A percentile compares a stretch with the other conserved stretches of the same genome.
These are phyloP conservation scores for Taiwanofungus camphoratus DNA, from an alignment of 1,284 basidiomycete species.

Conservation along the genomic window DNA sequence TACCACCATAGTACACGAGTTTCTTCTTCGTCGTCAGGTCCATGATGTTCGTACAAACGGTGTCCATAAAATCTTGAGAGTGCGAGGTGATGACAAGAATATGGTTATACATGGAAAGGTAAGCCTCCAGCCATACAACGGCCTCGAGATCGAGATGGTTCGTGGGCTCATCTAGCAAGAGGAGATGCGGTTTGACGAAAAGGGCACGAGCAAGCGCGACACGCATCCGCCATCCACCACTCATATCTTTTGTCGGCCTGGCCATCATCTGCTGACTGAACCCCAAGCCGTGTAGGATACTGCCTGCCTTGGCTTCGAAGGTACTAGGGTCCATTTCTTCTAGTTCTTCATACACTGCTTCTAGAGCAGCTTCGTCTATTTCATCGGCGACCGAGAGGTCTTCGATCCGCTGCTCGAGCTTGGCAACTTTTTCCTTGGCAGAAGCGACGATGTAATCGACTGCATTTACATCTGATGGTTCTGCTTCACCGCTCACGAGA, in stretches of 20 bases:
- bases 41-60: slow-evolving; percentile 96
- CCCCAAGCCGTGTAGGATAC: slow-evolving; percentile 95
- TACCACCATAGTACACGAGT: slow-evolving; percentile 91
- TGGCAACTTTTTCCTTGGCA: slow-evolving; percentile 93
- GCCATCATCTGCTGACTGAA: slow-evolving; percentile 92
- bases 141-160: slow-evolving; percentile 95
- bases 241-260: slow-evolving; percentile 97
- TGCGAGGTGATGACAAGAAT: slow-evolving; percentile 96
- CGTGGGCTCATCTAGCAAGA: slow-evolving; percentile 85
- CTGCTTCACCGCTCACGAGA: slow-evolving; percentile 92
- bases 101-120: slow-evolving; percentile 96
- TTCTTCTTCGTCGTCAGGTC: slow-evolving; percentile 90
- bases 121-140: slow-evolving; percentile 98
- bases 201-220: slow-evolving; percentile 94
- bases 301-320: slow-evolving; percentile 94
- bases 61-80: slow-evolving; percentile 99
- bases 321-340: slow-evolving; percentile 95
- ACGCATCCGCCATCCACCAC: slow-evolving; percentile 98
- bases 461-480: slow-evolving; percentile 94
- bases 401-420: slow-evolving; percentile 92
- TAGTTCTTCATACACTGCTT: slow-evolving; percentile 91
- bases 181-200: slow-evolving; percentile 93
- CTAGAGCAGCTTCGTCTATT: slow-evolving; percentile 82
- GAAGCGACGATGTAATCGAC: slow-evolving; percentile 94
- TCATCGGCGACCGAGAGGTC: slow-evolving; percentile 87